phyloP scores from a whole-genome alignment of 169 alveolate genomes.

The Amoebophrya sp. region DNA sequence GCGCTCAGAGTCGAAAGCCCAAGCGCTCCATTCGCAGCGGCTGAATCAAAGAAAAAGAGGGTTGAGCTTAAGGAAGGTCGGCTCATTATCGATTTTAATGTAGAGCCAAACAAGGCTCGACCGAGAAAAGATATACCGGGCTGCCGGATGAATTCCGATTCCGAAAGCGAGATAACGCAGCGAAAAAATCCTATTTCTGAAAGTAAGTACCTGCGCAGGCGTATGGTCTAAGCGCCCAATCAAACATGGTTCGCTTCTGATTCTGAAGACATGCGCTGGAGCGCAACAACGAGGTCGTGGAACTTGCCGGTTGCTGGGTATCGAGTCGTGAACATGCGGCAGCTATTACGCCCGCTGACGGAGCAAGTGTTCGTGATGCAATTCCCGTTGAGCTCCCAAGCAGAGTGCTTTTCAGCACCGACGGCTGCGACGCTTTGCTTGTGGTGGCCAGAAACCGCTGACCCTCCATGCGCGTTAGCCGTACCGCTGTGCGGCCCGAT shows the following conservation, averaged over 20 bases:
- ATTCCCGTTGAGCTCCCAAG: no score
- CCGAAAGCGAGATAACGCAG: not conserved
- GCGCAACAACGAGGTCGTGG: no score
- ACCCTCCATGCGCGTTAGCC: no score
- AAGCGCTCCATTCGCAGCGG: not conserved
- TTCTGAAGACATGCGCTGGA: no score
- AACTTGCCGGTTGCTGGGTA: no score
- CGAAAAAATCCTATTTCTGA: not conserved
- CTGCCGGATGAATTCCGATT: not conserved
- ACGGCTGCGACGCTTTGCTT: no score
- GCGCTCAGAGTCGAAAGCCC: not conserved
- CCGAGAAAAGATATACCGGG: not conserved
- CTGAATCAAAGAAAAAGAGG: not conserved
- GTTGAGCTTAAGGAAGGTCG: not conserved
- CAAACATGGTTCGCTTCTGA: not conserved
- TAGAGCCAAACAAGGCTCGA: not conserved
- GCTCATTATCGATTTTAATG: not conserved
- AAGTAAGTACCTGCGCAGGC: not conserved
- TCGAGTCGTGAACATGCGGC: no score
- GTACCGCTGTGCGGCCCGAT: no score
- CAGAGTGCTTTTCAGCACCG: no score
- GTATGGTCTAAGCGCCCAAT: not conserved
- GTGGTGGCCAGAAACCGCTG: no score
- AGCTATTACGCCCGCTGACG: no score
- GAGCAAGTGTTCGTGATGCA: no score